Percentiles rank a stretch among this genome's conserved stretches.
Conservation (phyloP, 192 early-diverging fungal genomes). For the Umbelopsis sp. region DNA sequence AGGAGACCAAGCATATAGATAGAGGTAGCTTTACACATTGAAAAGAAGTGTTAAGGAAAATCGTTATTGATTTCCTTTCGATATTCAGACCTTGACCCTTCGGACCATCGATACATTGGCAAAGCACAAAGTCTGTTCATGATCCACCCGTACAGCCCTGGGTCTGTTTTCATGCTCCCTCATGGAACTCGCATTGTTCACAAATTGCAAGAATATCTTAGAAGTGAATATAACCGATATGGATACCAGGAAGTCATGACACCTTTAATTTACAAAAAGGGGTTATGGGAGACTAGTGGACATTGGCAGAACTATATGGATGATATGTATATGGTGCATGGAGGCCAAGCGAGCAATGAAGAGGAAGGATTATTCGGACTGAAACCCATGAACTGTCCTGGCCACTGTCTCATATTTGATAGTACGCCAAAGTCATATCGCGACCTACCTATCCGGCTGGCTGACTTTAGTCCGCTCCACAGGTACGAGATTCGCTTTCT, state of each 20-base stretch:
- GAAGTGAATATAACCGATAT: slow-evolving; percentile 72
- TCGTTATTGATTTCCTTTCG: background rate
- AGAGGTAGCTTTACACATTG: background rate
- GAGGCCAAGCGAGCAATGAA: slow-evolving; percentile 35
- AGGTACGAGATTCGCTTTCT: slow-evolving; percentile 49
- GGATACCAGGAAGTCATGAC: slow-evolving; percentile 91
- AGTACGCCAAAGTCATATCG: slow-evolving; percentile 79
- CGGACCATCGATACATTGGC: slow-evolving; percentile 71
- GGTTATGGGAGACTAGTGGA: slow-evolving; percentile 89
- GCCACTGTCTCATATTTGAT: slow-evolving; percentile 91
- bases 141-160: slow-evolving; percentile 68
- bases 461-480: slow-evolving; percentile 94
- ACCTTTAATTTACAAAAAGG: slow-evolving; percentile 90
- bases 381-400: slow-evolving; percentile 99
- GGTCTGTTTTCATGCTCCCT: slow-evolving; percentile 77
- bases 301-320: slow-evolving; percentile 97
- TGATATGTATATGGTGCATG: slow-evolving; percentile 83
- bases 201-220: slow-evolving; percentile 72
- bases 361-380: slow-evolving; percentile 74
- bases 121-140: slow-evolving; percentile 72
- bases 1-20: background rate
- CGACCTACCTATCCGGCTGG: slow-evolving; percentile 87
- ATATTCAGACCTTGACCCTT: slow-evolving; percentile 6
- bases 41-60: background rate
- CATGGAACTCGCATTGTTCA: slow-evolving; percentile 84